phyloP scores from a whole-genome alignment of 192 early-diverging fungal species.

The Haplosporangium gracile region DNA sequence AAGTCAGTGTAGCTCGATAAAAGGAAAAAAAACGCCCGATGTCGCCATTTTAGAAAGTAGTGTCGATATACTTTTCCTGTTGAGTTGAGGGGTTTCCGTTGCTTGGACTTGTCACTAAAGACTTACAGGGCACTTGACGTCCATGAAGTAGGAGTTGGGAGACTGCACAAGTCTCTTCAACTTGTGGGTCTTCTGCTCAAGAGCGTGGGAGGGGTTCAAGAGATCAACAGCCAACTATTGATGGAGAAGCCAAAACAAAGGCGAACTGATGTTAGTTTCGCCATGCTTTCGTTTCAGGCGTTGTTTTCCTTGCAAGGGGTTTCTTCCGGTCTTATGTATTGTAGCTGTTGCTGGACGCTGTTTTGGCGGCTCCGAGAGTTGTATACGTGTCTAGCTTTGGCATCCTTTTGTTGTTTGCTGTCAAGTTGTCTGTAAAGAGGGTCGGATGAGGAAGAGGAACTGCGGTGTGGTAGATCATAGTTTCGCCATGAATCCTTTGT shows the following conservation, averaged over 20 bases:
- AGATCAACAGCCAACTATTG: conserved; percentile 92
- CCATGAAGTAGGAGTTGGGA: conserved; percentile 99
- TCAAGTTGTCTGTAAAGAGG: neutral
- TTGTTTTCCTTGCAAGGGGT: neutral
- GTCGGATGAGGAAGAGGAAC: neutral
- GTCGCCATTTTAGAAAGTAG: neutral
- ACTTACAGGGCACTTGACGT: conserved; percentile 90
- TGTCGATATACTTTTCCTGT: neutral
- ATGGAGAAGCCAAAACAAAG: neutral
- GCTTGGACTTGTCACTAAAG: neutral
- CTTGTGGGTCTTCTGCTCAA: conserved; percentile 91
- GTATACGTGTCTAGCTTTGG: neutral
- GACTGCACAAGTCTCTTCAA: conserved; percentile 97
- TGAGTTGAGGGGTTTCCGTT: neutral
- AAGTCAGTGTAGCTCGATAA: neutral
- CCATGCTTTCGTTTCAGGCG: neutral
- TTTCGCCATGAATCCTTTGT: conserved; percentile 29
- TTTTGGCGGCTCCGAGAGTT: neutral
- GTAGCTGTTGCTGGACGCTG: neutral
- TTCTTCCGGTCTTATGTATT: neutral
- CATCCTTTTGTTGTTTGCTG: neutral
- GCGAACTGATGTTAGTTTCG: conserved; percentile 36
- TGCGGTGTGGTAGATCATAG: conserved; percentile 18
- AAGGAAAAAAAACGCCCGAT: neutral
- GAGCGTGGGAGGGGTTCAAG: conserved; percentile 87